A percentile compares a stretch with the other conserved stretches of the same genome.
Evolutionary conservation across 495 filamentous ascomycete species (phyloP).

Genomic region (Daldinia caldariorum): DNA sequence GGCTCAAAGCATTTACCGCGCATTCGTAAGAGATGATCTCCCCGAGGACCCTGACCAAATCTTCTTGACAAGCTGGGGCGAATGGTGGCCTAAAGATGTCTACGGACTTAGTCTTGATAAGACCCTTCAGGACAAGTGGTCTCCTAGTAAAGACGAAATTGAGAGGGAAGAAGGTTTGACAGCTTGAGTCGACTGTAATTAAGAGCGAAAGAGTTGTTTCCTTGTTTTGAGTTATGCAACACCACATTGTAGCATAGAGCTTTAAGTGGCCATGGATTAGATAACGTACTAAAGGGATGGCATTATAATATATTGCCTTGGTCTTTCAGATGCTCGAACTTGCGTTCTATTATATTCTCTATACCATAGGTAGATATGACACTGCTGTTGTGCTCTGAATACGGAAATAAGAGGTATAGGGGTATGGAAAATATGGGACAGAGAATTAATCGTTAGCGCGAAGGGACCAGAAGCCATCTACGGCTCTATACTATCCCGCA

Average conservation of each 20-base stretch:
- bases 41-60: constrained; percentile 58
- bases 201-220: not conserved
- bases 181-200: not conserved
- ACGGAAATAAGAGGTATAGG: not conserved
- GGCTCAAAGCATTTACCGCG: constrained; percentile 52
- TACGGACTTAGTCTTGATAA: constrained; percentile 50
- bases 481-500: constrained; percentile 30
- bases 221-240: too few relatives aligned
- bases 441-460: not conserved
- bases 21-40: constrained; percentile 55
- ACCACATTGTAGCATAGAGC: too few relatives aligned
- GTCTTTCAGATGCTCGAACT: too few relatives aligned
- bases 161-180: constrained; percentile 53
- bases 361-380: too few relatives aligned
- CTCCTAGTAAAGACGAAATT: constrained; percentile 53
- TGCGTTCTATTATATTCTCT: too few relatives aligned
- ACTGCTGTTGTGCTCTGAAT: not conserved
- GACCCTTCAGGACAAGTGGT: constrained; percentile 57
- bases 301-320: too few relatives aligned
- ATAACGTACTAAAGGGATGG: too few relatives aligned
- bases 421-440: not conserved
- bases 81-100: constrained; percentile 59
- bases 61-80: constrained; percentile 60
- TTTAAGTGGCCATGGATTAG: too few relatives aligned
- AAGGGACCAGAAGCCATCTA: constrained; percentile 3